Evolutionary conservation across 1,284 basidiomycete genomes (phyloP), one percentile per base, ranked within the genome.

Genomic region (Trametes polyzona): DNA sequence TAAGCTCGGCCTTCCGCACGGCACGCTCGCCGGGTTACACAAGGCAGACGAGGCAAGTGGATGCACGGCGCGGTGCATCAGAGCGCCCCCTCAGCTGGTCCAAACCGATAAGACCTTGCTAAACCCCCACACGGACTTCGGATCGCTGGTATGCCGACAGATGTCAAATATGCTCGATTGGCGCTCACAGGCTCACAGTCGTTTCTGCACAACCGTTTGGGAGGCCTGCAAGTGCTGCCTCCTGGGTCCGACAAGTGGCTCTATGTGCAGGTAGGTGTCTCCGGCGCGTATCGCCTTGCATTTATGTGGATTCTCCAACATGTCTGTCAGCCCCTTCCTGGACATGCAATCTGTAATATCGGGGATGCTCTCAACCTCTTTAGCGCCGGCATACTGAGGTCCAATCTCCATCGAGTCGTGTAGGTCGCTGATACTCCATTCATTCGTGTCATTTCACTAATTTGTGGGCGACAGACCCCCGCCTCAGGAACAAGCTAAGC

Each of bases 211-310:
- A 90, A 89, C 66, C 80, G 80, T n/a, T 77, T 89, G 0, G 88
- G 88, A 4, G 88, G 88, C 0, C 72, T 90, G 5, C 88, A 90
- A 63, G 87, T 90, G 1, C 74, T 88, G n/a, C 77, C 79, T 2
- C 86, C 86, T 0, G 83, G 82, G 4, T 71, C 78, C 3, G 77
- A 83, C 19, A 68, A 77, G 21, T 90, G 88, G 88, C 81, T 81
- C 62, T 90, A 88, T 59, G 76, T 90, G 57, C 81, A 82, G 75
- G 84, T 84, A 49, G 10, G 63, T 16, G 14, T 16, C 2, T 27
- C n/a, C n/a, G n/a, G 12, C 8, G 3, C n/a, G 16, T 9, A 14
- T 19, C 17, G 5, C 8, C 7, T 24, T 11, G 3, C 12, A 12
- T 33, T 17, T 7, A 17, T n/a, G 7, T 19, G 19, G 7, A 42